These are phyloP conservation scores for Bigelowiella natans DNA, from an alignment of 78 protist genomes.

Conservation along the genomic window DNA sequence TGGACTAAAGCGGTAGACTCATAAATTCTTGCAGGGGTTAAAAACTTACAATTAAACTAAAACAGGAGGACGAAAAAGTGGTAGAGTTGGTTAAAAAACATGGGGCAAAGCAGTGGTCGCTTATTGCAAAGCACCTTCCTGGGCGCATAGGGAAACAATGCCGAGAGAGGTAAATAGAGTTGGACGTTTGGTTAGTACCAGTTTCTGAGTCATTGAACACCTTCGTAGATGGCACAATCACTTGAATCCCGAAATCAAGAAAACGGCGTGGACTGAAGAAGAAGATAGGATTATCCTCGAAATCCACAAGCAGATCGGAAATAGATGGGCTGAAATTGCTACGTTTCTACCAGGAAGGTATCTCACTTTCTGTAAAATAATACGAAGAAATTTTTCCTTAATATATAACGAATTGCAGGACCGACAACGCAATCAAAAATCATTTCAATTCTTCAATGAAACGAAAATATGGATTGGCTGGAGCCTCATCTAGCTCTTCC, in stretches of 20 bases:
- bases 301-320: conserved; percentile 31
- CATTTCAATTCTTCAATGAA: neutral
- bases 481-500: no score
- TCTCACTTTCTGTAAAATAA: neutral
- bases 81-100: conserved; percentile 12
- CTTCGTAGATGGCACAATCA: conserved; percentile 73
- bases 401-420: neutral
- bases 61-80: conserved; percentile 46
- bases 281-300: conserved; percentile 66
- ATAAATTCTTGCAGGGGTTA: no score
- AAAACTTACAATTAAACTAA: no score
- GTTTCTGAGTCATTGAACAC: no score
- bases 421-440: conserved; percentile 6
- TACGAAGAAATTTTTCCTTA: neutral
- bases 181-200: no score
- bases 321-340: conserved; percentile 4
- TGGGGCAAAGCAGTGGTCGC: conserved; percentile 49
- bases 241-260: conserved; percentile 56
- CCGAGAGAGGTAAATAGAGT: neutral
- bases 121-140: conserved; percentile 25
- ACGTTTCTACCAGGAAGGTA: neutral
- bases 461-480: neutral
- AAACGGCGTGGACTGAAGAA: conserved; percentile 64
- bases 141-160: conserved; percentile 61
- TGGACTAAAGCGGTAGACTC: conserved; percentile 67